phyloP scores from a whole-genome alignment of 148 eudicot genomes.

The Oxyria digyna region DNA sequence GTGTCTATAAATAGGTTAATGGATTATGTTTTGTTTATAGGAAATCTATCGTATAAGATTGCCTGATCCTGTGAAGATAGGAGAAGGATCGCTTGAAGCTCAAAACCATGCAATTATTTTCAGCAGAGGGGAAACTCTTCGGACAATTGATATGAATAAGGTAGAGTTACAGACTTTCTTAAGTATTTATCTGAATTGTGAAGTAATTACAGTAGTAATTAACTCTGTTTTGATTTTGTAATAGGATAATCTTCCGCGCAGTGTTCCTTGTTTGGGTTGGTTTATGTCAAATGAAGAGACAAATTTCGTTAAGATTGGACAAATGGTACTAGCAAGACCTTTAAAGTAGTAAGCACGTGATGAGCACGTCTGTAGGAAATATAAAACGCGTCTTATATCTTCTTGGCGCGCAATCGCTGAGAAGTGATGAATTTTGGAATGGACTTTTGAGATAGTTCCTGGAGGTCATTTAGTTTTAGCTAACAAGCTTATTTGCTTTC shows the following conservation, averaged over 20 bases:
- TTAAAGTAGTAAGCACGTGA: no score
- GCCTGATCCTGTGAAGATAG: slow-evolving; percentile 66
- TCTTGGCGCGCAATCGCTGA: no score
- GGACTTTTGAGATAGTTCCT: no score
- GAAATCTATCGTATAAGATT: slow-evolving; percentile 74
- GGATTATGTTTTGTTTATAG: slow-evolving; percentile 16
- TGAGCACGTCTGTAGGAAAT: no score
- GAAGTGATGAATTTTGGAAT: no score
- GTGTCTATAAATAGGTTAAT: not conserved
- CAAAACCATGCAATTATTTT: slow-evolving; percentile 79
- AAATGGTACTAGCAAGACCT: slow-evolving; percentile 84
- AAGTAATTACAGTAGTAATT: not conserved
- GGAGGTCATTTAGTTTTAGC: no score
- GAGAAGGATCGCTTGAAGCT: slow-evolving; percentile 87
- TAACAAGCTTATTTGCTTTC: no score
- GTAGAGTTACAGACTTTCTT: slow-evolving; percentile 16
- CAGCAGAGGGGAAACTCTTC: slow-evolving; percentile 82
- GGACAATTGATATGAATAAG: slow-evolving; percentile 82
- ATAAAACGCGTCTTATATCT: no score
- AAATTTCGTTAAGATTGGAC: slow-evolving; percentile 86
- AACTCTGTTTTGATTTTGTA: not conserved
- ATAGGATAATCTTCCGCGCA: slow-evolving; percentile 71
- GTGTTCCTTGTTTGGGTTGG: slow-evolving; percentile 96
- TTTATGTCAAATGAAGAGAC: slow-evolving; percentile 97
- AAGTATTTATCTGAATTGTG: not conserved